Conservation (phyloP, 352 stramenopile species). For the Globisporangium spinosum region DNA sequence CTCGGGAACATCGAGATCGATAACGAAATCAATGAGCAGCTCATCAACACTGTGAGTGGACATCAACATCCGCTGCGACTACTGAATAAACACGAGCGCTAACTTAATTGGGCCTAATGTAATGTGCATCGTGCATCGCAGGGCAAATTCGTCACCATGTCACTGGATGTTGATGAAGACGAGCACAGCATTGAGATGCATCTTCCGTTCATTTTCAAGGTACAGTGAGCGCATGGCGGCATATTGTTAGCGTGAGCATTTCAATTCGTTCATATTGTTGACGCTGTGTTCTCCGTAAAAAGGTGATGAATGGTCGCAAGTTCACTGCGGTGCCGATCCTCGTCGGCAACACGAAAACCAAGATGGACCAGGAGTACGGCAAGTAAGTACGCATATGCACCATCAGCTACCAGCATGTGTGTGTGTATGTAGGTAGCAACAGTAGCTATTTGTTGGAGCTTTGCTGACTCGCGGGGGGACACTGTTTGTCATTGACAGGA, state of each 20-base stretch:
- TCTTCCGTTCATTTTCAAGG: slow-evolving; percentile 92
- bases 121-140: slow-evolving; percentile 15
- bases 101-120: not conserved
- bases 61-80: not conserved
- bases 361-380: slow-evolving; percentile 83
- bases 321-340: slow-evolving; percentile 94
- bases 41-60: slow-evolving; percentile 69
- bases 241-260: not conserved
- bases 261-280: not conserved
- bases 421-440: not conserved
- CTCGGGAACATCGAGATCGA: slow-evolving; percentile 92
- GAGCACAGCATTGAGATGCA: slow-evolving; percentile 98
- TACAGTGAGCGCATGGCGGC: slow-evolving; percentile 14
- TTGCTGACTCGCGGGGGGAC: not conserved
- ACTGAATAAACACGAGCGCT: not conserved
- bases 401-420: not conserved
- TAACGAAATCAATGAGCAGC: slow-evolving; percentile 83
- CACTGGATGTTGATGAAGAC: slow-evolving; percentile 89
- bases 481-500: slow-evolving; percentile 29
- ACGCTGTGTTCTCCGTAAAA: not conserved
- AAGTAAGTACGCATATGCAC: slow-evolving; percentile 36
- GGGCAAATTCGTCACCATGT: slow-evolving; percentile 78
- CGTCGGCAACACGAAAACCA: slow-evolving; percentile 90
- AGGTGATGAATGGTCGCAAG: slow-evolving; percentile 69
- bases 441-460: not conserved